Base-by-base conservation (phyloP, 2,329 filamentous ascomycete genomes). In the Myrmaecium sp. region DNA sequence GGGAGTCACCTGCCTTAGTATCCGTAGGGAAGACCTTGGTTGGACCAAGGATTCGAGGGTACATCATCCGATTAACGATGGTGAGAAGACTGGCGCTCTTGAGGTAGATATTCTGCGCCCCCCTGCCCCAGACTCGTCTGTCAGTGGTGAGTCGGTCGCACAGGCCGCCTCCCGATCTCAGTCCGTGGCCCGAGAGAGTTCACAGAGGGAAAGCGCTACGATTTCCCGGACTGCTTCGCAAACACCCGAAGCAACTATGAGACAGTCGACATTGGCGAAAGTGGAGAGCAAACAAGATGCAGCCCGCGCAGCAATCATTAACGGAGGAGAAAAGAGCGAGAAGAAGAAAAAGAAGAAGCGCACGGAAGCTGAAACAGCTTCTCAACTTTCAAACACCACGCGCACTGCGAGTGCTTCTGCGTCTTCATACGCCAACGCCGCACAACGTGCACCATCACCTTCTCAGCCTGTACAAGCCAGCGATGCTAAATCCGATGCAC, bases 21-120 rank as follows among this genome's bases (percentile, higher is more conserved):
- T 98, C 48, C 86, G 78, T 49, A 81, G 86, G 47, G 70, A 74
- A 27, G 86, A 95, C 52, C 62, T 98, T 25, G 89, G 91, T 16
- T 95, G 84, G 84, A 77, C 75, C 39, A 69, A 72, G 39, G 81
- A 94, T 34, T 86, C 83, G 54, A 92, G 91, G 59, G 79, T 92
- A 28, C 60, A 93, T 20, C 60, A 74, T 28, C 66, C 77, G 0
- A 69, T 89, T 20, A n/a, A n/a, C n/a, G 74, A 92, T 49, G 84
- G 81, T 3, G 63, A 81, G 23, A 63, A 74, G 28, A 65, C 71
- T 29, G 81, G 79, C 6, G 57, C 78, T 15, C 79, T 93, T 31
- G 69, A 69, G 21, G 74, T 93, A 27, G 65, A 69, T 17, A 75
- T 80, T 42, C 63, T 93, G 37, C 39, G 50, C 28, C 45, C 20